Evolutionary conservation across 1,284 basidiomycete genomes (phyloP).

Genomic region (Cutaneotrichosporon sp.): DNA sequence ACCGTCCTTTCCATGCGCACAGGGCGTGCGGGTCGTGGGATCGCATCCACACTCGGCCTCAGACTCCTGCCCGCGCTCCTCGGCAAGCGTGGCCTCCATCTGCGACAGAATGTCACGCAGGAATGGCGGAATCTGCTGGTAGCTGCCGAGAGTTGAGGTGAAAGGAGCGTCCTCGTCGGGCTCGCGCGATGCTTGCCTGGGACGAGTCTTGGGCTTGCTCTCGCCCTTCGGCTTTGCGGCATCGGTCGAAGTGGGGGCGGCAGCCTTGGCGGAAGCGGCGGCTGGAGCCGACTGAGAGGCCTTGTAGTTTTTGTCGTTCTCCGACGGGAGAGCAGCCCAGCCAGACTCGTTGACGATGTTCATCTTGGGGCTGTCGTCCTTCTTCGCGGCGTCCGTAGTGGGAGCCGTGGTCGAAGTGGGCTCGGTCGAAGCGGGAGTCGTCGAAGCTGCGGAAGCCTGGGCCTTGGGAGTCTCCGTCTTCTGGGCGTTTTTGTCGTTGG

Average conservation of each 20-base stretch:
- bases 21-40: not conserved
- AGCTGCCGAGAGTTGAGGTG: slow-evolving; percentile 24
- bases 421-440: too few relatives aligned
- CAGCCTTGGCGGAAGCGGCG: slow-evolving; percentile 2
- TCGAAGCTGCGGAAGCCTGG: too few relatives aligned
- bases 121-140: slow-evolving; percentile 23
- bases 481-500: slow-evolving; percentile 1
- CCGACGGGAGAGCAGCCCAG: not conserved
- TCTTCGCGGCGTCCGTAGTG: too few relatives aligned
- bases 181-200: not conserved
- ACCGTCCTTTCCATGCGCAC: slow-evolving; percentile 4
- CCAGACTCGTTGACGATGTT: not conserved
- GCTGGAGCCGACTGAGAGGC: not conserved
- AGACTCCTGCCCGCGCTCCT: slow-evolving; percentile 4
- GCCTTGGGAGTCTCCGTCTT: not conserved
- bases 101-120: slow-evolving; percentile 27
- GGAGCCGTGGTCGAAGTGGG: too few relatives aligned
- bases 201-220: not conserved
- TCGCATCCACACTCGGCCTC: slow-evolving; percentile 6
- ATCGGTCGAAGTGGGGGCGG: not conserved
- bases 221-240: too few relatives aligned
- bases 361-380: not conserved
- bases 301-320: slow-evolving; percentile 3
- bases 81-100: slow-evolving; percentile 16
- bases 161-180: slow-evolving; percentile 18